These are phyloP conservation scores for Allodekkera sacchari DNA, from an alignment of 805 yeast species.

Conservation along the genomic window DNA sequence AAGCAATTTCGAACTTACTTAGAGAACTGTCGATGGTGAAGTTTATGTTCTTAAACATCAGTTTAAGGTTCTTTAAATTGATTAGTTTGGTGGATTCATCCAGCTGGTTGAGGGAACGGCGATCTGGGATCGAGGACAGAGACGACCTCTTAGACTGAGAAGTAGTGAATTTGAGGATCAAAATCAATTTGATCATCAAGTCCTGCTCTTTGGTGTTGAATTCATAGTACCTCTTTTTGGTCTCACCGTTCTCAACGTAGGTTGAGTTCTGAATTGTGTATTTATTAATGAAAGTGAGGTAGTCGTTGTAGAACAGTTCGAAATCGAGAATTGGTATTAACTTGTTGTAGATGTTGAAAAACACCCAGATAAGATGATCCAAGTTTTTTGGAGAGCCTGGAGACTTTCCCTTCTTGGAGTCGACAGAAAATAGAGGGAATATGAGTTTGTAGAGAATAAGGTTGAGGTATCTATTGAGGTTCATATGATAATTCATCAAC, in stretches of 20 bases:
- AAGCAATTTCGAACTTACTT: constrained; percentile 41
- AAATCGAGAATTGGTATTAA: constrained; percentile 49
- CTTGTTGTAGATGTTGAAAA: constrained; percentile 43
- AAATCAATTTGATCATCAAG: constrained; percentile 41
- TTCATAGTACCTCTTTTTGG: constrained; percentile 28
- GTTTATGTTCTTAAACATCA: constrained; percentile 40
- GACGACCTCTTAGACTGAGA: constrained; percentile 26
- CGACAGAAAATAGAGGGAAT: constrained; percentile 20
- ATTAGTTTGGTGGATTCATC: constrained; percentile 26
- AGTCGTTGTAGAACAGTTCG: constrained; percentile 42
- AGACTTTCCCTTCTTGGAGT: not conserved
- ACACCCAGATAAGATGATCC: constrained; percentile 40
- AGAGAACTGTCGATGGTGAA: constrained; percentile 36
- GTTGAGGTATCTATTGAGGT: constrained; percentile 26
- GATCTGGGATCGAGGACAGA: constrained; percentile 19
- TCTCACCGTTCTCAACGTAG: constrained; percentile 34
- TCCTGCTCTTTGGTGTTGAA: constrained; percentile 25
- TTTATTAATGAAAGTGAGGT: constrained; percentile 39
- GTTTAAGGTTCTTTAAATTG: constrained; percentile 30
- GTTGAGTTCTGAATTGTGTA: constrained; percentile 23
- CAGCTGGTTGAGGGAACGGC: constrained; percentile 20
- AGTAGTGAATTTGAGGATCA: constrained; percentile 42
- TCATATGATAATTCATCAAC: constrained; percentile 27
- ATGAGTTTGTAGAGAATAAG: constrained; percentile 25
- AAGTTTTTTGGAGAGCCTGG: constrained; percentile 22